Percentiles rank a stretch among this genome's conserved stretches.
Evolutionary conservation across 345 rosid genomes (phyloP).

Genomic region (Odontarrhena argentea): DNA sequence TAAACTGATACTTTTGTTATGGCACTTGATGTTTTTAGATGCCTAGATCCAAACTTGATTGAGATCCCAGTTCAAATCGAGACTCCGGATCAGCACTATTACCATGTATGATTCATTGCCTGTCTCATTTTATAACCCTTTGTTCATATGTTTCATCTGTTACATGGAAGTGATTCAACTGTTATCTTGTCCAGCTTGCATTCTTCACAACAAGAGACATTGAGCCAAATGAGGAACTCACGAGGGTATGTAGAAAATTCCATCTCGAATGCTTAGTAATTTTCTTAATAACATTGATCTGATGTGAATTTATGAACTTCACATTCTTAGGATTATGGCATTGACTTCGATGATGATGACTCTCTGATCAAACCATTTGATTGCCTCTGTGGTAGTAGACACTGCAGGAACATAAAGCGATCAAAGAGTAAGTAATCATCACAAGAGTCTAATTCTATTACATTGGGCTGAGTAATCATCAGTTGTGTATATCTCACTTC

Average conservation of each 20-base stretch:
- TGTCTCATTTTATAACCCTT: conserved; percentile 2
- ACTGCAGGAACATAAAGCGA: conserved; percentile 66
- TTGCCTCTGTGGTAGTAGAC: conserved; percentile 72
- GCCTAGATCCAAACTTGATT: conserved; percentile 71
- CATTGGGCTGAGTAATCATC: not conserved
- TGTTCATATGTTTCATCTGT: conserved; percentile 3
- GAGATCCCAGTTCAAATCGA: conserved; percentile 83
- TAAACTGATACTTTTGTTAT: conserved; percentile 6
- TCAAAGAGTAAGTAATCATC: conserved; percentile 51
- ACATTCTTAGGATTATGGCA: conserved; percentile 74
- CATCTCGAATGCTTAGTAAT: not conserved
- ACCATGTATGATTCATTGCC: conserved; percentile 53
- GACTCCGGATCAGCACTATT: conserved; percentile 71
- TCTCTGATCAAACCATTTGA: conserved; percentile 51
- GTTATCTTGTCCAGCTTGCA: conserved; percentile 53
- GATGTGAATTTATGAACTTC: not conserved
- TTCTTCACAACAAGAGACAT: conserved; percentile 74
- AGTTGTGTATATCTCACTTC: not conserved
- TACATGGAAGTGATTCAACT: not conserved
- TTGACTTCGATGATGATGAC: conserved; percentile 71
- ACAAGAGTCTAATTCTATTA: conserved; percentile 3
- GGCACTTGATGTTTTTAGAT: conserved; percentile 42
- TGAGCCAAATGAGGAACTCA: conserved; percentile 65
- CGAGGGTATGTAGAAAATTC: conserved; percentile 61
- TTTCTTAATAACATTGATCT: not conserved